Evolutionary conservation across 768 basidiomycete species (phyloP), one percentile per base, ranked within the genome.

Genomic region (Cystofilobasidium ferigula): DNA sequence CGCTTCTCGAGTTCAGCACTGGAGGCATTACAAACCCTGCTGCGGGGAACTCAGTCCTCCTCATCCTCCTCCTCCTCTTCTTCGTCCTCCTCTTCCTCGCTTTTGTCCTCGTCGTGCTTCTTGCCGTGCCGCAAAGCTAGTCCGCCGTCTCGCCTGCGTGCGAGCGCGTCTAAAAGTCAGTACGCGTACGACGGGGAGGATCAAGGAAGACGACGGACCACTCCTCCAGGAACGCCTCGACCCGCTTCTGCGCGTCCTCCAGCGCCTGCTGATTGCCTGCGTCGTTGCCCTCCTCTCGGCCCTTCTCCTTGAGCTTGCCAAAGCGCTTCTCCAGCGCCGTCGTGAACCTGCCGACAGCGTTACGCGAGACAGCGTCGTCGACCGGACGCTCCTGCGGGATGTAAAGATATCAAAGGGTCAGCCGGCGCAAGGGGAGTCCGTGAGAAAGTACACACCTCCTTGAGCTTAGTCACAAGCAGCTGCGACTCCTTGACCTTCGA

Each of bases 321-420:
- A 85, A 90, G 71, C 83, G 85, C 79, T 89, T 91, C 57, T 77
- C 75, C 48, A 95, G 78, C 5, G 78, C 67, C 0, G 79, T 73
- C 36, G 88, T 84, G 72, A 94, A 92, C 69, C 84, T 85, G 28
- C 75, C 77, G 58, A 94, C 79, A 0, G 89, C 85, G 67, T 86
- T 91, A 48, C 82, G 83, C 18, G 85, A 75, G 65, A 81, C 71
- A 56, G 80, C 77, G 78, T 93, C 80, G 63, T 81, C 74, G 73
- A 82, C 67, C 0, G 84, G 84, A 40, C 81, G 81, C 78, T 83
- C 82, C 84, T 85, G 71, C 30, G 32, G n/a, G 8, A 42, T 6
- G 14, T 14, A 3, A 42, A 10, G 18, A 30, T 13, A 51, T 3
- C 20, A 35, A 22, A 53, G 48, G 26, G 78, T 1, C 78, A 78